Evolutionary conservation across 805 yeast genomes (phyloP), one percentile per base, ranked within the genome.

Genomic region (Zygosaccharomyces rouxii): DNA sequence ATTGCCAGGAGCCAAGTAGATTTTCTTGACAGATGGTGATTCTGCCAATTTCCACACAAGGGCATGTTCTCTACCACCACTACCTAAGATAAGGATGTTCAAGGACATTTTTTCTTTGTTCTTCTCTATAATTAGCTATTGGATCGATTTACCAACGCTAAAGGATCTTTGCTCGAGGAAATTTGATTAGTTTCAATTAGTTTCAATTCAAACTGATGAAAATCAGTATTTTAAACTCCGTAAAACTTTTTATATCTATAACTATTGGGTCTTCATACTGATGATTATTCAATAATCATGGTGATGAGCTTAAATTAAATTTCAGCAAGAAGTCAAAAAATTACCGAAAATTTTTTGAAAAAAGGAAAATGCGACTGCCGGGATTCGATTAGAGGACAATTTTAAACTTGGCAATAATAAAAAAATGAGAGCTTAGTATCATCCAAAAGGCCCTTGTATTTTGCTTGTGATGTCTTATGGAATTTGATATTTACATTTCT

Each of bases 51-150:
- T 87, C 97, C 97, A 90, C 13, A 88, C 86, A 52, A 94, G 77
- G 46, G 98, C 98, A 68, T 94, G 97, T 71, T 94, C 99, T 75
- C 99, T 89, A 58, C 99, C 99, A 67, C 99, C 99, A 71, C 86
- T 89, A 62, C 99, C 99, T 58, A 94, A 78, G 55, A 94, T 83
- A 53, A 94, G 81, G 57, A 94, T 70, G 67, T 86, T 88, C 65
- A 78, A 67, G 22, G 64, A 54, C 64, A 59, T 59, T 16, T 14
- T 33, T 33, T 33, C 21, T 33, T 33, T 14, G 4, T 33, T 33
- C 7, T 14, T 33, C 19, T 14, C 19, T 16, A 18, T 16, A 33
- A 14, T 16, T 18, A 33, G 21, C 11, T 33, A 16, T 33, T 7
- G 21, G 21, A 33, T 33, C 21, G 37, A 16, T 16, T 16, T 33